Evolutionary conservation across 106 monocot genomes (phyloP), one percentile per base, ranked within the genome.

Genomic region (Xerophyta viscosa): DNA sequence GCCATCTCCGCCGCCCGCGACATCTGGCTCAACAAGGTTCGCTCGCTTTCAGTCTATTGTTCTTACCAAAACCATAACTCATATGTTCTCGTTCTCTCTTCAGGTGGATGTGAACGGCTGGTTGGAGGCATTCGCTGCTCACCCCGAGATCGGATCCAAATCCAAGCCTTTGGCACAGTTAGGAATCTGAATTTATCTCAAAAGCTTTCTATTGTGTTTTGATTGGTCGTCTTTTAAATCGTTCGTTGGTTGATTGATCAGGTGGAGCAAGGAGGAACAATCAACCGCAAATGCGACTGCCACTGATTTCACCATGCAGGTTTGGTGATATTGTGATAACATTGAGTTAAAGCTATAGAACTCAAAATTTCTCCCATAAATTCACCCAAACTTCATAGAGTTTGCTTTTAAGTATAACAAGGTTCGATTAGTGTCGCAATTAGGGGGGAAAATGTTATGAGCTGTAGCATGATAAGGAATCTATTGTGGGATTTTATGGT

Each of bases 251-350:
- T 50, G 28, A 13, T 52, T 43, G 51, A 17, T 58, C 52, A 88
- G 88, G 58, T 77, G 77, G 77, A 54, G 66, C 74, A 83, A 80
- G 54, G 84, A 88, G 42, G 93, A 88, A 74, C 93, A 93, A 30
- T 77, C 80, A 14, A 29, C 77, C 48, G 93, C 93, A 0, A 43
- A 72, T 23, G 77, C 74, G 9, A 77, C 93, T 9, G 70, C 80
- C 9, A 74, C 68, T 4, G 68, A 67, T 58, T 74, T 65, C 33
- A 56, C 76, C 26, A 41, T 77, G 67, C 65, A 68, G 82, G 92
- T 83, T n/a, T n/a, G n/a, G n/a, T n/a, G n/a, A n/a, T n/a, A n/a
- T n/a, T n/a, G n/a, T n/a, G n/a, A n/a, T n/a, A n/a, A n/a, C n/a
- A n/a, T n/a, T n/a, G n/a, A n/a, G n/a, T n/a, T n/a, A n/a, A n/a